Conservation (phyloP, 23 red algal genomes). For the Agarophyton chilense region DNA sequence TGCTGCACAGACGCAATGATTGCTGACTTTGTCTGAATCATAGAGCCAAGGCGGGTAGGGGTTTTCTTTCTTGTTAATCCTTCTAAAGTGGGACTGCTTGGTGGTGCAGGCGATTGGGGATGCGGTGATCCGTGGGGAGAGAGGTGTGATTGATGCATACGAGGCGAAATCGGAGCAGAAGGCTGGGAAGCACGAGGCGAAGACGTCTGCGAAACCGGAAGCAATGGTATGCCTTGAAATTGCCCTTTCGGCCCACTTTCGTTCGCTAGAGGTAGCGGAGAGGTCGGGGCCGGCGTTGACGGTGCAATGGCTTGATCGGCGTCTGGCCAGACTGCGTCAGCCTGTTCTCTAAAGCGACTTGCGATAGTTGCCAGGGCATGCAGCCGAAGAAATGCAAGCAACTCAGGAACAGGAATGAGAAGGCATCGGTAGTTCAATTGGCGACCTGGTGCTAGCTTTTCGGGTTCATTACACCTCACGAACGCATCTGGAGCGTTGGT, state of each 20-base stretch:
- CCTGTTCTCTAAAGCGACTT: conserved; percentile 59
- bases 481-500: conserved; percentile 74
- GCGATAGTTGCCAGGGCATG: conserved; percentile 54
- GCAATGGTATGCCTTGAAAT: neutral
- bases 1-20: conserved; percentile 73
- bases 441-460: conserved; percentile 31
- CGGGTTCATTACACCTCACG: conserved; percentile 45
- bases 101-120: conserved; percentile 1
- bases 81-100: conserved; percentile 33
- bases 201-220: neutral
- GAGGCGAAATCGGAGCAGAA: conserved; percentile 3
- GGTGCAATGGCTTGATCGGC: conserved; percentile 24
- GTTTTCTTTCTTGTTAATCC: conserved; percentile 47
- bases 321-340: conserved; percentile 74
- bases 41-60: conserved; percentile 28
- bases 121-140: conserved; percentile 8
- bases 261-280: neutral
- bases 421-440: conserved; percentile 52
- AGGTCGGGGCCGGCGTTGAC: neutral
- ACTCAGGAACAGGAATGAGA: conserved; percentile 68
- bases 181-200: conserved; percentile 7
- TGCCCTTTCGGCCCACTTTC: neutral
- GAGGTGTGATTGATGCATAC: neutral
- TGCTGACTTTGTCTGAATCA: conserved; percentile 47
- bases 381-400: conserved; percentile 65